A percentile compares a stretch with the other conserved stretches of the same genome.
phyloP scores from a whole-genome alignment of 140 eudicot genomes.

The Cichorium intybus region DNA sequence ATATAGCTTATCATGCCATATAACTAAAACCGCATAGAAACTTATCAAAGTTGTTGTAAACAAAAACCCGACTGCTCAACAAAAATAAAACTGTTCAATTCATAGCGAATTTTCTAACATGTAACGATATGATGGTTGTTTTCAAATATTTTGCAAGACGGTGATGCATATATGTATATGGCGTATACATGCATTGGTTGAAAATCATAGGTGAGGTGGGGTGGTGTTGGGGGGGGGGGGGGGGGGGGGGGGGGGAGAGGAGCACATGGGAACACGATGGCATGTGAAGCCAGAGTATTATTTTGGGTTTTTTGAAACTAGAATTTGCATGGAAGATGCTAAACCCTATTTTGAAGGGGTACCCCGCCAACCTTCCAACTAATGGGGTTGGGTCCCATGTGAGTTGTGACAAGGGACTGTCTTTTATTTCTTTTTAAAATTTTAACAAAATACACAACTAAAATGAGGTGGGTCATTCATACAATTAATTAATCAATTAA shows the following conservation, averaged over 20 bases:
- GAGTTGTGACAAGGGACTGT: slow-evolving; percentile 38
- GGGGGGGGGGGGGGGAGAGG: slow-evolving; percentile 12
- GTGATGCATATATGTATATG: background rate
- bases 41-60: background rate
- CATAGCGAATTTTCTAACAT: background rate
- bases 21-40: background rate
- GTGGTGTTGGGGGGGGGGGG: background rate
- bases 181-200: slow-evolving; percentile 15
- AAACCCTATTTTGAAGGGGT: slow-evolving; percentile 37
- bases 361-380: slow-evolving; percentile 50
- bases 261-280: slow-evolving; percentile 57
- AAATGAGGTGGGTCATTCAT: slow-evolving; percentile 28
- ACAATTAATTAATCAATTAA: background rate
- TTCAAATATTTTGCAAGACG: background rate
- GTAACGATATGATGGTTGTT: background rate
- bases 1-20: background rate
- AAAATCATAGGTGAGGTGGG: background rate
- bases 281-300: slow-evolving; percentile 52
- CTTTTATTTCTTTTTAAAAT: slow-evolving; percentile 1
- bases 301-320: slow-evolving; percentile 18
- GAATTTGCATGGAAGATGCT: slow-evolving; percentile 41
- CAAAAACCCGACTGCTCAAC: background rate
- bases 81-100: background rate
- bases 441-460: slow-evolving; percentile 21
- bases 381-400: slow-evolving; percentile 47